These are phyloP conservation scores for Melampsora americana DNA, from an alignment of 1,284 basidiomycete genomes.

Conservation along the genomic window DNA sequence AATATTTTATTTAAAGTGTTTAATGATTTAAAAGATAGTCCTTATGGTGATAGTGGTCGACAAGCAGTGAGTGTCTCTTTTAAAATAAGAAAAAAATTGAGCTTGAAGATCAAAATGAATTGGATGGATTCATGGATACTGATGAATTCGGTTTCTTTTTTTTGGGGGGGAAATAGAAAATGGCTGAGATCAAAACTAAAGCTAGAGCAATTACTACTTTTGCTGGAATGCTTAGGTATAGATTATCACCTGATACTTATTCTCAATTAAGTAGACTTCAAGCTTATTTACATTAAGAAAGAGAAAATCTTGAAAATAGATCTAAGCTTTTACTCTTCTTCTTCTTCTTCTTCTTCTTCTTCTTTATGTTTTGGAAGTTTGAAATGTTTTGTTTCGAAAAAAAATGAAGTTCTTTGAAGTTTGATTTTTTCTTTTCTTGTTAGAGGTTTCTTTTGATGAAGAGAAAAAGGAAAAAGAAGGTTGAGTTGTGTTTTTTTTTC, in stretches of 20 bases:
- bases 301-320: too few relatives aligned
- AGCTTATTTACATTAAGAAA: constrained; percentile 48
- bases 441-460: too few relatives aligned
- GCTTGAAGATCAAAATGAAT: too few relatives aligned
- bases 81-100: not conserved
- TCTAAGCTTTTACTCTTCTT: too few relatives aligned
- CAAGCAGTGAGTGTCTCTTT: constrained; percentile 63
- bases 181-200: constrained; percentile 10
- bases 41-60: constrained; percentile 67
- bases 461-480: too few relatives aligned
- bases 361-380: too few relatives aligned
- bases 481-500: too few relatives aligned
- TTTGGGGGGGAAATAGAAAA: constrained; percentile 1
- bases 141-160: constrained; percentile 41
- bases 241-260: constrained; percentile 41
- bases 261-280: constrained; percentile 48
- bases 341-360: too few relatives aligned
- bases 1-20: constrained; percentile 78
- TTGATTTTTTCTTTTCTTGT: too few relatives aligned
- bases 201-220: constrained; percentile 63
- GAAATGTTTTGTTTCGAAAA: too few relatives aligned
- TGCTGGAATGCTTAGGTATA: constrained; percentile 68
- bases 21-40: constrained; percentile 69
- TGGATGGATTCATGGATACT: too few relatives aligned
- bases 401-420: too few relatives aligned